These are phyloP conservation scores for Aethionema arabicum DNA, from an alignment of 345 rosid genomes.

Conservation along the genomic window DNA sequence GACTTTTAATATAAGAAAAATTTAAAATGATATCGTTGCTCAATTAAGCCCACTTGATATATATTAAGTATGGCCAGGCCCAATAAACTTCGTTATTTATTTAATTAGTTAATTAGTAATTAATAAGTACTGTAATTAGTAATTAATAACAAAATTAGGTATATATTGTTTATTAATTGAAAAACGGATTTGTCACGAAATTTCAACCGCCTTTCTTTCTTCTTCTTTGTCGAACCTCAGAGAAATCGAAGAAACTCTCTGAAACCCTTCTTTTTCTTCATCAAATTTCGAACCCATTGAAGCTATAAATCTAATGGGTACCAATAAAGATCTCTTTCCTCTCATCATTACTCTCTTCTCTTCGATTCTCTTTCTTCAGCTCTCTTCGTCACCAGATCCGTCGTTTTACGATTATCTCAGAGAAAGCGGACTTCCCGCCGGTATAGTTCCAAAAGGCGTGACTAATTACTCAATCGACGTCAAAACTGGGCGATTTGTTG, in stretches of 20 bases:
- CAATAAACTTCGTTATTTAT: too few relatives aligned
- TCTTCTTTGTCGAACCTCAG: not conserved
- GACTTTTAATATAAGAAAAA: too few relatives aligned
- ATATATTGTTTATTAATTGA: not conserved
- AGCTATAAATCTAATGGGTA: constrained; percentile 17
- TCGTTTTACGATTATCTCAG: constrained; percentile 52
- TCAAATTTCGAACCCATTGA: not conserved
- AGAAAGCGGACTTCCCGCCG: constrained; percentile 63
- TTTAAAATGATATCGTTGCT: too few relatives aligned
- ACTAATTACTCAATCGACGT: constrained; percentile 53
- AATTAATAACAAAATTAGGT: constrained; percentile 2
- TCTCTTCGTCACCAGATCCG: constrained; percentile 27
- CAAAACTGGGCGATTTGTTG: constrained; percentile 53
- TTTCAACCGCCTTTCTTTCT: constrained; percentile 14
- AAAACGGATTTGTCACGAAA: constrained; percentile 21
- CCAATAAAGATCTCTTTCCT: constrained; percentile 10
- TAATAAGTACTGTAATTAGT: constrained; percentile 1
- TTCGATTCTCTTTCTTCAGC: constrained; percentile 6
- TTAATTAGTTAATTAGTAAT: too few relatives aligned
- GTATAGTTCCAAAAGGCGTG: constrained; percentile 71
- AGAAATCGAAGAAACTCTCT: not conserved
- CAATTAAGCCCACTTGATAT: too few relatives aligned
- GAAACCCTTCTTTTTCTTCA: not conserved
- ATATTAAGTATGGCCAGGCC: too few relatives aligned
- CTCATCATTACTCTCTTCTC: constrained; percentile 8